Evolutionary conservation across 768 basidiomycete species (phyloP).

Genomic region (Leccinum boreale): DNA sequence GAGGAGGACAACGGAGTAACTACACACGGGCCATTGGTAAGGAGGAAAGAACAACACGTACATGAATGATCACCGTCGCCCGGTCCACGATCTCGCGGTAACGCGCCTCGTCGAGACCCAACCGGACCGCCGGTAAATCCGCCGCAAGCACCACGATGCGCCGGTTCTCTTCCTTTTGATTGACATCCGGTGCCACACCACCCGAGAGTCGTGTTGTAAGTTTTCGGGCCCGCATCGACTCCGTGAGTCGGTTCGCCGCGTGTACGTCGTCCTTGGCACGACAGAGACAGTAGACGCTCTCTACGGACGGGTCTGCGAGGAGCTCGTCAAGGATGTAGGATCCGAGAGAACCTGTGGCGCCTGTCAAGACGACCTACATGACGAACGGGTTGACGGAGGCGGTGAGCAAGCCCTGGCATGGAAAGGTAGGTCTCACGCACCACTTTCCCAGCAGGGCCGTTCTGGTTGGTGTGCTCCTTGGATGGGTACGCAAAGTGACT

Average conservation of each 20-base stretch:
- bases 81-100: constrained; percentile 35
- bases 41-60: constrained; percentile 12
- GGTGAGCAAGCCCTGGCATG: neutral
- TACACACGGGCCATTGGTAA: neutral
- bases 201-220: neutral
- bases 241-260: constrained; percentile 19
- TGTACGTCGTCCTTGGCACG: constrained; percentile 46
- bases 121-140: constrained; percentile 37
- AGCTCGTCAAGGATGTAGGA: constrained; percentile 46
- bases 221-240: neutral
- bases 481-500: constrained; percentile 8
- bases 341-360: constrained; percentile 53
- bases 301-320: neutral
- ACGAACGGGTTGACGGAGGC: too few relatives aligned
- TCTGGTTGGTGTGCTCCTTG: constrained; percentile 2
- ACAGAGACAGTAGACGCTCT: constrained; percentile 45
- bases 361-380: constrained; percentile 40
- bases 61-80: constrained; percentile 47
- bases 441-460: constrained; percentile 15
- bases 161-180: neutral
- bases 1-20: neutral
- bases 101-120: constrained; percentile 38
- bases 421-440: constrained; percentile 5
- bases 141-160: constrained; percentile 42
- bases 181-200: neutral